Evolutionary conservation across 2,329 filamentous ascomycete genomes (phyloP).

Genomic region (Ophiostoma fasciatum): DNA sequence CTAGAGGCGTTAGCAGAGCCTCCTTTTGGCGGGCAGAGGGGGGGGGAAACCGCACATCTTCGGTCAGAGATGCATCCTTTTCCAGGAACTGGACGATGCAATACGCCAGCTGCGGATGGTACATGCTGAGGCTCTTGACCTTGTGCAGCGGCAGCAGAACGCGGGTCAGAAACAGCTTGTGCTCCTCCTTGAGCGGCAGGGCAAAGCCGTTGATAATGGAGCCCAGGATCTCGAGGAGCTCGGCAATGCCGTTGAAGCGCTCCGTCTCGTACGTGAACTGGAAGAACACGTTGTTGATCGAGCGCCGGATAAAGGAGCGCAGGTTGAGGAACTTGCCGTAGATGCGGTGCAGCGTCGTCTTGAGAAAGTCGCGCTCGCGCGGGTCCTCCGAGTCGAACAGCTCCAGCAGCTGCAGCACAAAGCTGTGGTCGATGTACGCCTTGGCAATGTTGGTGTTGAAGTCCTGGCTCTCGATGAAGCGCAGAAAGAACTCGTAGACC

Average conservation of each 20-base stretch:
- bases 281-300: constrained; percentile 99
- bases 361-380: constrained; percentile 89
- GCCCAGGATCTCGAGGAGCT: constrained; percentile 87
- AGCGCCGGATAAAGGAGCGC: constrained; percentile 89
- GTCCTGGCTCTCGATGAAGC: constrained; percentile 98
- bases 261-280: constrained; percentile 99
- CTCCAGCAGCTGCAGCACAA: constrained; percentile 92
- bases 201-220: constrained; percentile 99
- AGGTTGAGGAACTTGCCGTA: constrained; percentile 98
- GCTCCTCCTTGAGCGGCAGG: constrained; percentile 90
- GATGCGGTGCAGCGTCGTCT: constrained; percentile 93
- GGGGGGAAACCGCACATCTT: constrained; percentile 52
- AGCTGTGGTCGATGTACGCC: constrained; percentile 95
- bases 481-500: constrained; percentile 97
- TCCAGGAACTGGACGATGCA: constrained; percentile 98
- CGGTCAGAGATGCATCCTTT: constrained; percentile 90
- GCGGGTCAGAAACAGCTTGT: constrained; percentile 92
- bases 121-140: constrained; percentile 98
- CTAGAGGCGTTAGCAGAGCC: constrained; percentile 30
- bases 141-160: constrained; percentile 92
- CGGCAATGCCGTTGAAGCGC: constrained; percentile 94
- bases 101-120: constrained; percentile 94
- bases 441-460: constrained; percentile 99
- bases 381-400: constrained; percentile 97
- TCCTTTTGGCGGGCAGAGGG: not conserved